Evolutionary conservation across 192 early-diverging fungal genomes (phyloP), one percentile per base, ranked within the genome.

Genomic region (Linnemannia schmuckeri): DNA sequence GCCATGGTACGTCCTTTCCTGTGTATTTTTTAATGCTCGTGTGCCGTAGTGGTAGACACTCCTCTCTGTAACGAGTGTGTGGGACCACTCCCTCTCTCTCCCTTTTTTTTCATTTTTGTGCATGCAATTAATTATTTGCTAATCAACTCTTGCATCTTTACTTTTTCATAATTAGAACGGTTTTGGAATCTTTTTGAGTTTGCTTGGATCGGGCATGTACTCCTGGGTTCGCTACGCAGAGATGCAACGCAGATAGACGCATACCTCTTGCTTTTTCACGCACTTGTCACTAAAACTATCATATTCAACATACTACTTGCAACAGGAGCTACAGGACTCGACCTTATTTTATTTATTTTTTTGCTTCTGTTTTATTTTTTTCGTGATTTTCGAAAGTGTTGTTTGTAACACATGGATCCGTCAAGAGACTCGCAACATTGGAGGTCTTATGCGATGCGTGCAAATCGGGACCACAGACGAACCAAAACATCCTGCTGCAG

Each of bases 171-270:
- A 70, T 42, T 83, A 93, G 93, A 93, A 93, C 75, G 92, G 83
- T 35, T 78, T 90, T 61, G 92, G 93, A 69, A 93, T 93, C 78
- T 72, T 92, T 49, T 83, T 92, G 72, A 91, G 91, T 63, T 74
- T 93, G 38, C 81, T 93, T 69, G 92, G 92, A 30, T 93, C 92
- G 7, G 91, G 92, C n/a, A 78, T 92, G 75, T 93, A 93, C 77
- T 88, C 90, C 41, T 92, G 89, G 88, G 90, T 93, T 4, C 88
- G 91, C 27, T 93, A 93, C 54, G 87, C 85, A 61, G 92, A 93
- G 75, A 90, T 92, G 85, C 73, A 90, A 12, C 79, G 89, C 18
- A 91, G 87, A 75, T 91, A 90, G 44, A 71, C 35, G 30, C 24
- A 57, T 4, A 20, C 54, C 20, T 54, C 40, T 46, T 12, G 24